phyloP scores from a whole-genome alignment of 2,329 filamentous ascomycete species.

The Fusarium burgessii region DNA sequence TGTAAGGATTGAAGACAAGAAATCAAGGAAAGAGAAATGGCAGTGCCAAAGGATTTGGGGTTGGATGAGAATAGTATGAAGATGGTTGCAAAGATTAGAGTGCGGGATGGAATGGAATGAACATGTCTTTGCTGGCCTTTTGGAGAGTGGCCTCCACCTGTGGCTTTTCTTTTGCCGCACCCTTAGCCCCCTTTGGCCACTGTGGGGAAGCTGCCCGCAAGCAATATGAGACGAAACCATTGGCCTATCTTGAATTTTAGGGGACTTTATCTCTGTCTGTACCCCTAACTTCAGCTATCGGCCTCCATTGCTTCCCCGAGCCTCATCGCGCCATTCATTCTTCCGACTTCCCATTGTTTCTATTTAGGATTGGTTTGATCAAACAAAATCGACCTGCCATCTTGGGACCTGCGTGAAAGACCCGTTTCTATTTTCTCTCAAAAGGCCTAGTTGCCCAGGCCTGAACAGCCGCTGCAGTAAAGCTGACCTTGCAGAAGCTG shows the following conservation, averaged over 20 bases:
- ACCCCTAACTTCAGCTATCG: constrained; percentile 22
- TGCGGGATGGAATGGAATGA: constrained; percentile 37
- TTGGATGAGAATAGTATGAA: constrained; percentile 11
- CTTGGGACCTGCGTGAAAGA: neutral
- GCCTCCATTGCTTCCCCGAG: constrained; percentile 17
- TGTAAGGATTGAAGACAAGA: constrained; percentile 1
- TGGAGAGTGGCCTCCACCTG: constrained; percentile 28
- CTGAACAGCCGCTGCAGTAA: neutral
- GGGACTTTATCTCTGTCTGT: constrained; percentile 11
- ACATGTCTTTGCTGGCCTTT: constrained; percentile 48
- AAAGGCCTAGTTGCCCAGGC: neutral
- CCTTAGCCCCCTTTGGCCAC: constrained; percentile 39
- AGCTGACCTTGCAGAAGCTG: neutral
- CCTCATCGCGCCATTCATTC: constrained; percentile 42
- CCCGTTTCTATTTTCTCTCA: constrained; percentile 1
- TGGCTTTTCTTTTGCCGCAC: constrained; percentile 40
- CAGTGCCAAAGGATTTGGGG: constrained; percentile 18
- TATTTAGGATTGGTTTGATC: constrained; percentile 21
- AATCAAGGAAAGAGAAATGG: constrained; percentile 14
- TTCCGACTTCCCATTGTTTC: constrained; percentile 40
- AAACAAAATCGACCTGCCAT: constrained; percentile 9
- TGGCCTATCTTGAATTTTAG: constrained; percentile 37
- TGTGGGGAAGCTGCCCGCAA: constrained; percentile 35
- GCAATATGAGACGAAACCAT: neutral
- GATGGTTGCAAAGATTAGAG: constrained; percentile 24